Evolutionary conservation across 2,329 filamentous ascomycete species (phyloP).

Genomic region (Blastomyces emzantsi): DNA sequence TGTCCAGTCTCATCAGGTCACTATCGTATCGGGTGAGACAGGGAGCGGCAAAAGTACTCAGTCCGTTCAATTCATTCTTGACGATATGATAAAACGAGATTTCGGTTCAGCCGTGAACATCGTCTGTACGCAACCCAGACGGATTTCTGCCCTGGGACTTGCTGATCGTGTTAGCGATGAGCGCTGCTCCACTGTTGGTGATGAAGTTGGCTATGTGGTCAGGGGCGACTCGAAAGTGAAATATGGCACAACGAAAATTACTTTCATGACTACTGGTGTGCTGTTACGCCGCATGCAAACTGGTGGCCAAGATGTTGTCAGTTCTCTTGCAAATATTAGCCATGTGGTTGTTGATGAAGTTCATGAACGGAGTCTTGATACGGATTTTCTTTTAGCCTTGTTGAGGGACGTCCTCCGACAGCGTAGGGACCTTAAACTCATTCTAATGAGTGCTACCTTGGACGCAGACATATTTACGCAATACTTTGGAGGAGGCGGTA

Average conservation of each 20-base stretch:
- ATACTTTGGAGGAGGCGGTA: conserved; percentile 66
- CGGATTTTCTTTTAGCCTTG: conserved; percentile 84
- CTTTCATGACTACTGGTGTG: conserved; percentile 93
- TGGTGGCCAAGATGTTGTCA: conserved; percentile 69
- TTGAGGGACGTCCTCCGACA: conserved; percentile 69
- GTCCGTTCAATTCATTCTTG: conserved; percentile 89
- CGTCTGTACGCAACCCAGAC: conserved; percentile 86
- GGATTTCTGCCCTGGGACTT: conserved; percentile 87
- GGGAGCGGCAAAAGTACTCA: conserved; percentile 96
- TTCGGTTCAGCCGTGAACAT: conserved; percentile 77
- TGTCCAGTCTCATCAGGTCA: conserved; percentile 72
- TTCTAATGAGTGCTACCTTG: conserved; percentile 94
- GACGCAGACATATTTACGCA: conserved; percentile 76
- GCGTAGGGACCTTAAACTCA: conserved; percentile 72
- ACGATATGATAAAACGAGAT: conserved; percentile 71
- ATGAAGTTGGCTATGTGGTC: conserved; percentile 86
- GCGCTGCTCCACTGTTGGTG: conserved; percentile 68
- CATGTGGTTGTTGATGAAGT: conserved; percentile 96
- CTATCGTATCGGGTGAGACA: conserved; percentile 94
- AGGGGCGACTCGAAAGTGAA: conserved; percentile 77
- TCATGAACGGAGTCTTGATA: conserved; percentile 89
- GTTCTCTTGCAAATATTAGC: conserved; percentile 78
- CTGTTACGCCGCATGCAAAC: conserved; percentile 84
- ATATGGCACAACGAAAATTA: conserved; percentile 68
- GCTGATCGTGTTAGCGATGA: conserved; percentile 94